A percentile compares a stretch with the other conserved stretches of the same genome.
Conservation (phyloP, 371 early-diverging fungal species). For the Lichtheimia corymbifera region DNA sequence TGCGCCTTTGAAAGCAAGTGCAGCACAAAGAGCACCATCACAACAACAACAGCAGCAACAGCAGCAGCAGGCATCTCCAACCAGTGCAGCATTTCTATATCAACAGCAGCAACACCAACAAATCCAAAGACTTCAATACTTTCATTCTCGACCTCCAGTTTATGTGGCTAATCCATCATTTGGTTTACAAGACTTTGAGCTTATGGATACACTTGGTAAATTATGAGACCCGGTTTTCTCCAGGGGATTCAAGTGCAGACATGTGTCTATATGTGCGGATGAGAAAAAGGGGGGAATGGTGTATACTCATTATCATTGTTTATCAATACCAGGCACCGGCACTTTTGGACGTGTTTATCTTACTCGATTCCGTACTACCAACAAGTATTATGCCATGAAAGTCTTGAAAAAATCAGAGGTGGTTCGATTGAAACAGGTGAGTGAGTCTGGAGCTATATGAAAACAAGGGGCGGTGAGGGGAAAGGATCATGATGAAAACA, state of each 20-base stretch:
- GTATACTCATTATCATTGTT: too few species aligned
- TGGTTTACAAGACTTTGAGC: conserved; percentile 43
- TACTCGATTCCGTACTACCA: conserved; percentile 60
- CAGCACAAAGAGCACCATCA: background rate
- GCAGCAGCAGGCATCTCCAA: background rate
- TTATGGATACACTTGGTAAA: conserved; percentile 37
- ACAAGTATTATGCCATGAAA: conserved; percentile 92
- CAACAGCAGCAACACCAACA: conserved; percentile 29
- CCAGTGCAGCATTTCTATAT: background rate
- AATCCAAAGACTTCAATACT: conserved; percentile 34
- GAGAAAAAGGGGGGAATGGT: too few species aligned
- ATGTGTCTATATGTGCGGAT: too few species aligned
- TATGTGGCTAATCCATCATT: conserved; percentile 46
- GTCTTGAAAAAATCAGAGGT: conserved; percentile 91
- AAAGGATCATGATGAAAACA: background rate
- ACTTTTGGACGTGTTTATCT: conserved; percentile 95
- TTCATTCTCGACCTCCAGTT: conserved; percentile 39
- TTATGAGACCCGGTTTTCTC: conserved; percentile 15
- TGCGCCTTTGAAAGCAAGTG: background rate
- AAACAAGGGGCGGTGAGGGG: background rate
- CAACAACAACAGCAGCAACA: conserved; percentile 3
- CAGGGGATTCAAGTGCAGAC: too few species aligned
- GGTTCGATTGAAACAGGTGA: conserved; percentile 83
- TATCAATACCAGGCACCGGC: conserved; percentile 75
- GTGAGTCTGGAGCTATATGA: background rate